These are phyloP conservation scores for Marasmius fiardii DNA, from an alignment of 1,284 basidiomycete species.

Conservation along the genomic window DNA sequence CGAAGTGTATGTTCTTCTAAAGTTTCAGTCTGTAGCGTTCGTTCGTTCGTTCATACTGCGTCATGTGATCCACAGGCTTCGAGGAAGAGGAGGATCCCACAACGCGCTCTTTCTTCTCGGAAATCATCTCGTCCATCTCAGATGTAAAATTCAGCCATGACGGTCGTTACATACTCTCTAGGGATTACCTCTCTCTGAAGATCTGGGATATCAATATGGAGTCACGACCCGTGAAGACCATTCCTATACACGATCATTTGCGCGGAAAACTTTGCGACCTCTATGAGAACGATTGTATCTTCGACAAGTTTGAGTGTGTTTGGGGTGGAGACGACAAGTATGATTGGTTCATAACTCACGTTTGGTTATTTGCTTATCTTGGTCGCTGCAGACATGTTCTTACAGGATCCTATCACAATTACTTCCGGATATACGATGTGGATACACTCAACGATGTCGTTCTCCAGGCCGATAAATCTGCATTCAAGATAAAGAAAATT, in stretches of 20 bases:
- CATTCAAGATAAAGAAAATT: slow-evolving; percentile 99
- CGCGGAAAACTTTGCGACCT: slow-evolving; percentile 97
- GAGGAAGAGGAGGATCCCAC: slow-evolving; percentile 99
- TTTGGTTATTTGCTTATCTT: slow-evolving; percentile 13
- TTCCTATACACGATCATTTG: slow-evolving; percentile 98
- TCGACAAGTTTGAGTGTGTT: slow-evolving; percentile 99
- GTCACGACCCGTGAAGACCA: slow-evolving; percentile 93
- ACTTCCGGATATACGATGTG: slow-evolving; percentile 99
- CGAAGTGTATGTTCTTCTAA: slow-evolving; percentile 74
- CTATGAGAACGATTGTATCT: slow-evolving; percentile 99
- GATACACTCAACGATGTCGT: slow-evolving; percentile 90
- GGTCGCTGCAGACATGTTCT: slow-evolving; percentile 71
- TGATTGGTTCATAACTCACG: slow-evolving; percentile 23
- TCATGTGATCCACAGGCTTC: slow-evolving; percentile 59
- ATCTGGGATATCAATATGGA: slow-evolving; percentile 99
- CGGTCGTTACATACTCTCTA: slow-evolving; percentile 93
- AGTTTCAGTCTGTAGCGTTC: not conserved
- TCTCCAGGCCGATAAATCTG: slow-evolving; percentile 98
- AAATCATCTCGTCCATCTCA: slow-evolving; percentile 99
- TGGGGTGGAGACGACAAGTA: slow-evolving; percentile 96
- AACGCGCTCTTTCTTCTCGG: slow-evolving; percentile 99
- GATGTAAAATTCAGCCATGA: slow-evolving; percentile 99
- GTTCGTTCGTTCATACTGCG: slow-evolving; percentile 15
- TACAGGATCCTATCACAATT: slow-evolving; percentile 99
- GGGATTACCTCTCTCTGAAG: slow-evolving; percentile 97